Conservation (phyloP, 2,329 filamentous ascomycete species). For the Cordyceps cateniannulata region DNA sequence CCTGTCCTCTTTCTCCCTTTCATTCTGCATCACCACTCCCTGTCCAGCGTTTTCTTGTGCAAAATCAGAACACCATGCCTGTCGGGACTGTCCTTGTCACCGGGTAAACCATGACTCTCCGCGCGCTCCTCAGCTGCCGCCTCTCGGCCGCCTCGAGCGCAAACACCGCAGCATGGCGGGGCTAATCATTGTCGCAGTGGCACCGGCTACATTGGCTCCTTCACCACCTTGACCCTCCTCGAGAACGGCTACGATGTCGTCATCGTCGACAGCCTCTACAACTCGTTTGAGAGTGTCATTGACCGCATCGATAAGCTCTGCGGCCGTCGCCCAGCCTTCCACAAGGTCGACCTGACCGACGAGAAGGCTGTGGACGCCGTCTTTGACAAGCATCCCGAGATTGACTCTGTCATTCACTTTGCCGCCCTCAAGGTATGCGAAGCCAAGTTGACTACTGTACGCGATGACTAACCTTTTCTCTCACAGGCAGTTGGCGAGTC, state of each 20-base stretch:
- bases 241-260: slow-evolving; percentile 94
- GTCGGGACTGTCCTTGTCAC: slow-evolving; percentile 86
- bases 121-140: slow-evolving; percentile 12
- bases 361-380: slow-evolving; percentile 77
- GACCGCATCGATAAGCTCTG: slow-evolving; percentile 93
- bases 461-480: slow-evolving; percentile 12
- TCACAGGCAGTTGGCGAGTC: slow-evolving; percentile 89
- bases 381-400: slow-evolving; percentile 82
- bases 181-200: slow-evolving; percentile 53
- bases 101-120: slow-evolving; percentile 54
- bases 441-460: neutral
- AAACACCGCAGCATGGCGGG: neutral
- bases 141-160: neutral
- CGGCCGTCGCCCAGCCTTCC: slow-evolving; percentile 80
- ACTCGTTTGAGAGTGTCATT: slow-evolving; percentile 84
- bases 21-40: slow-evolving; percentile 9
- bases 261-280: slow-evolving; percentile 94
- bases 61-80: slow-evolving; percentile 48
- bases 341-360: slow-evolving; percentile 83
- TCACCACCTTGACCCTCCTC: slow-evolving; percentile 87
- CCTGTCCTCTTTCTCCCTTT: slow-evolving; percentile 1
- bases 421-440: slow-evolving; percentile 80
- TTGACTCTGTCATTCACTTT: slow-evolving; percentile 98
- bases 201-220: slow-evolving; percentile 98
- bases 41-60: slow-evolving; percentile 19